Base-by-base conservation (phyloP, 2,329 filamentous ascomycete species). In the Knoxdaviesia capensis region DNA sequence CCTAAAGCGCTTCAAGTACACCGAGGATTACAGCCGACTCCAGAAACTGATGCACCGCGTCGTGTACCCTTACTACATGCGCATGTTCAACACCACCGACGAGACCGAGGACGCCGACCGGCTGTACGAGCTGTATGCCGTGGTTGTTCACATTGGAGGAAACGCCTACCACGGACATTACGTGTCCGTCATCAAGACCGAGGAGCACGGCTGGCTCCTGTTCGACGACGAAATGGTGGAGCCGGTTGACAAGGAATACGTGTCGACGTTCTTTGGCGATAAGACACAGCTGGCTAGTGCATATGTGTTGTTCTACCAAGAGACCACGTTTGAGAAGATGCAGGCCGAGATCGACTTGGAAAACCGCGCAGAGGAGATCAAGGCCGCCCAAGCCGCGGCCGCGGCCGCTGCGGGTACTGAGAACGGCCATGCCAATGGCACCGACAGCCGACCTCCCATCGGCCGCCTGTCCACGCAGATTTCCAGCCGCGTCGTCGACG, bases 191-290 rank as follows among this genome's bases (percentile, higher is more conserved):
- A 87, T 98, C 64, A 98, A 98, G 61, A 96, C 90, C 1, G 79
- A 92, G 53, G 90, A 96, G 54, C 76, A 84, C 42, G 90, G 90
- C 31, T 98, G 90, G 90, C 64, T 98, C 36, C 63, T 98, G 5
- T 98, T 98, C 51, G 90, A 98, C 51, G 90, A 98, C 53, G 90
- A 98, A 61, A 86, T 96, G 75, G 90, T 98, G 5, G 90, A 98
- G 57, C 90, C 90, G 0, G 90, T 98, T 5, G 86, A 94, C 58
- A 94, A 94, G 59, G 79, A 82, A 54, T 98, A 92, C 54, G 90
- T 98, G 34, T 75, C 80, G 49, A 94, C 94, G 56, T 98, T 98
- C 61, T 98, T 98, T 52, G 90, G 90, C 10, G 90, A 94, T 55
- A 85, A 82, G 53, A 79, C 80, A 0, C 86, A 85, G 3, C 74